Evolutionary conservation across 257 asterid species (phyloP), one percentile per base, ranked within the genome.

Genomic region (Apocynum venetum): DNA sequence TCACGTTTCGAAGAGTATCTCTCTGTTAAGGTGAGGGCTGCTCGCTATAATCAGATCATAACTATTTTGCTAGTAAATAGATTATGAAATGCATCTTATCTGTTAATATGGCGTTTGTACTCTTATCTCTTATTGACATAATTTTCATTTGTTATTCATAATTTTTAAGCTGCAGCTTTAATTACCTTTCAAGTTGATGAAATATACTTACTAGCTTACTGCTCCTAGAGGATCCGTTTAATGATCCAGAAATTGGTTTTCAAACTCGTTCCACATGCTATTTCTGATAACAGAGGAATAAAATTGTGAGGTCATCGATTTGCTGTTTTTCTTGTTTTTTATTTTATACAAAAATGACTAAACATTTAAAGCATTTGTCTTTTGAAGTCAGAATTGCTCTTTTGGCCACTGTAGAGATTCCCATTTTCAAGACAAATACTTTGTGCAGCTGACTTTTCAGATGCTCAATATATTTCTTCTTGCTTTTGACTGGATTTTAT

Each of bases 1-100:
- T 72, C 86, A 25, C 84, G 70, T n/a, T 79, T 79, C 52, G 86
- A 83, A 66, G 86, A 83, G 81, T 83, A 79, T 69, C 83, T 79
- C 15, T 73, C 79, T 67, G 86, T 83, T 77, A 83, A 83, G 83
- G 86, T 83, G 73, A 53, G 71, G 60, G 11, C 19, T 46, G 25
- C 14, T 79, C 61, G 0, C 56, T 59, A 15, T 46, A 20, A 59
- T 55, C 47, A 3, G 41, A 9, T 59, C 14, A 14, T n/a, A 9
- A 38, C 55, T 11, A 75, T 11, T 4, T 6, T 53, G 41, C 47
- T 40, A 66, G 68, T 3, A 41, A 52, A 49, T 36, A 49, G 43
- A 13, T 3, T 6, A 66, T 17, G 43, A 41, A n/a, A 67, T 52
- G 44, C 31, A 40, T 38, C 6, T 52, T 36, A 5, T 38, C 52